Base-by-base conservation (phyloP, 805 yeast species). In the Kazachstania psychrophila region DNA sequence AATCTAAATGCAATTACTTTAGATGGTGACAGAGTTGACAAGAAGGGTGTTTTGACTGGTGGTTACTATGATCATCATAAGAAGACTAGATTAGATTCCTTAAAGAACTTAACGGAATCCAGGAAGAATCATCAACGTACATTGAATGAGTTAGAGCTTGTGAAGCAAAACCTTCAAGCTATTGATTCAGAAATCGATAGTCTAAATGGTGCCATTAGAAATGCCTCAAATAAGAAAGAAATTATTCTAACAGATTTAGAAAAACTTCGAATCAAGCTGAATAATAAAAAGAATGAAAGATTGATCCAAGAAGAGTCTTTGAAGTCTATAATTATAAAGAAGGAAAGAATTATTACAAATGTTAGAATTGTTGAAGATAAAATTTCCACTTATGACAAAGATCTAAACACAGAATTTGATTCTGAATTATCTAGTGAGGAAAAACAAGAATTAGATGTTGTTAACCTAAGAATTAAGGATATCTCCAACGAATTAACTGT, bases 1-100 rank as follows among this genome's bases (percentile, higher is more conserved):
- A 72, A 73, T 22, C 60, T 88, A 17, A 77, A 73, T 47, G 83
- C 95, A 1, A 81, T 92, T 12, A 92, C 98, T 0, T 62, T 89
- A 13, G 94, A 85, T 56, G 98, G 98, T 47, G 97, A 92, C 54
- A 68, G 85, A 45, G 85, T 85, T 34, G 94, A 85, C 48, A 76
- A 75, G 32, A 74, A 69, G 45, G 98, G 98, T 58, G 82, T 81
- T 2, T 58, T 92, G 31, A 77, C 85, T 17, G 97, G 97, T 59
- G 97, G 97, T 33, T 85, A 72, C 49, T 72, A 83, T 46, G 92
- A 84, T 48, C 49, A 47, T 16, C 72, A 68, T 47, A 73, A 72
- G 41, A 66, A 64, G 36, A 79, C 86, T 0, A 69, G 94, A 47
- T 59, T 88, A 33, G 95, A 86, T 46, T 72, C 79, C 2, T 65